Base-by-base conservation (phyloP, 257 asterid species). In the Solanum ossicruentum region DNA sequence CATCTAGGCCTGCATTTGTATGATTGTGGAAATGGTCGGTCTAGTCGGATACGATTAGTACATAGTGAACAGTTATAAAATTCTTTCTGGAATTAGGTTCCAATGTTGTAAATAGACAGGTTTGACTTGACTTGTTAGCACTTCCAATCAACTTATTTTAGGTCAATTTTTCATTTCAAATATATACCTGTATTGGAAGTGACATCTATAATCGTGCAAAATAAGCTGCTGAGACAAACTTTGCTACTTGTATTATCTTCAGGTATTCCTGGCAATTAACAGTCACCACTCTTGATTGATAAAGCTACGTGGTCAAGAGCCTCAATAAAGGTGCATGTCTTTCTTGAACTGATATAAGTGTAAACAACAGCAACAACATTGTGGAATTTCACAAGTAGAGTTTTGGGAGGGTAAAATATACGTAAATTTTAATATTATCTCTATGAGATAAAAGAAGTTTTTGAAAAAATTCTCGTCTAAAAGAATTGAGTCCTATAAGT, bases 41-140 rank as follows among this genome's bases (percentile, higher is more conserved):
- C 65, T 84, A 84, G 89, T 88, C 84, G 83, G 89, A 87, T 90
- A 89, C 72, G 84, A 89, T 82, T 89, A 93, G 95, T 93, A 93
- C 87, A 94, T 94, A 90, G 93, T 84, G 90, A 83, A 90, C 91
- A 89, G 88, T 87, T 89, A 52, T 80, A 88, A 91, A 81, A 88
- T 90, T 92, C 85, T 91, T 90, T 89, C 66, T 82, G 93, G 92
- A 86, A 89, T 39, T 80, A 88, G 90, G 82, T 70, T 70, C 75
- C 67, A 84, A 81, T 89, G 83, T 69, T 91, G 91, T 93, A 88
- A 89, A 92, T 91, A 91, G 80, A 45, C 39, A 72, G 57, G 85
- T 77, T 86, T 36, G 81, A 70, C 89, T 86, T 26, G 83, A 70
- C 89, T 78, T 84, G 83, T 58, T 60, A 88, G 86, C 91, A 90